Conservation (phyloP, 2,329 filamentous ascomycete species). For the Colletotrichum sp. region DNA sequence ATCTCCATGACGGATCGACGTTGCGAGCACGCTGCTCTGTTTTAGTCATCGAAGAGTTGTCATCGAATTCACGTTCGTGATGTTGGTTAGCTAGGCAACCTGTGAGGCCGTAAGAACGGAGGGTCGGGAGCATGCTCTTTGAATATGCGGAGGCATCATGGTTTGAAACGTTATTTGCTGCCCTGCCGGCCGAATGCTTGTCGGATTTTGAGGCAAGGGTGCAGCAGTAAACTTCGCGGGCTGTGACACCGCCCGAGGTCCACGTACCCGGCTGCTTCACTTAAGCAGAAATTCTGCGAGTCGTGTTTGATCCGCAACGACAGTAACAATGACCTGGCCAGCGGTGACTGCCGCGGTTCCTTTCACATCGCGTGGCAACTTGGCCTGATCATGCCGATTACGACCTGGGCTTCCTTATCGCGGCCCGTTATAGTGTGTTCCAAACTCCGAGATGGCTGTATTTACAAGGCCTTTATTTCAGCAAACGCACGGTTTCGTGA, state of each 20-base stretch:
- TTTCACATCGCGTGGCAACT: not conserved
- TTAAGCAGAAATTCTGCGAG: not conserved
- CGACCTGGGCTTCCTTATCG: not conserved
- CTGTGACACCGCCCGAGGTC: not conserved
- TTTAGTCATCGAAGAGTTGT: not conserved
- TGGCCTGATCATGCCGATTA: not conserved
- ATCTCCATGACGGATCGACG: not conserved
- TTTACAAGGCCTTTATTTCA: not conserved
- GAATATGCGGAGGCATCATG: not conserved
- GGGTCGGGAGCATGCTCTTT: not conserved
- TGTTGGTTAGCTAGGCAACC: not conserved
- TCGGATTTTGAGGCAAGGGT: not conserved
- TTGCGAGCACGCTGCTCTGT: not conserved
- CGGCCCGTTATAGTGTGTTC: not conserved
- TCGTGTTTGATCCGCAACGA: not conserved
- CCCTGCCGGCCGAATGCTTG: not conserved
- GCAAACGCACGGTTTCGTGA: not conserved
- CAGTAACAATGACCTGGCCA: not conserved
- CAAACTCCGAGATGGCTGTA: not conserved
- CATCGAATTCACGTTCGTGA: not conserved
- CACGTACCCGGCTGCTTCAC: not conserved
- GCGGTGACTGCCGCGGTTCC: not conserved
- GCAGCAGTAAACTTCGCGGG: not conserved
- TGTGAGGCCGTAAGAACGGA: rapidly evolving
- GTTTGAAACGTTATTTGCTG: not conserved